These are phyloP conservation scores for Fusarium palustre DNA, from an alignment of 2,329 filamentous ascomycete species.

Conservation along the genomic window DNA sequence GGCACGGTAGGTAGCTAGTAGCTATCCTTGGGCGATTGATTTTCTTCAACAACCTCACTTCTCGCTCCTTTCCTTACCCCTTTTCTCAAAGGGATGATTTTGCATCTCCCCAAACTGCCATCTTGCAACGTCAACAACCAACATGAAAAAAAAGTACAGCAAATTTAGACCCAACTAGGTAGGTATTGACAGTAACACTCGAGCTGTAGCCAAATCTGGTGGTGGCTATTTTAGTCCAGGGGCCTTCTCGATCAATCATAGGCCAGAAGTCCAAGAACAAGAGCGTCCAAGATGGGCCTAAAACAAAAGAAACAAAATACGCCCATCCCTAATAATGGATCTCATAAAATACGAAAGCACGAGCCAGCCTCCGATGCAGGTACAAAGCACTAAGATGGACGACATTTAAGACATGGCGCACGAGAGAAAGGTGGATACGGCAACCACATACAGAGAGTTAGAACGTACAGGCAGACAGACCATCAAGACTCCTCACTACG, in stretches of 20 bases:
- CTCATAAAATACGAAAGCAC: conserved; percentile 45
- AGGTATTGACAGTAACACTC: conserved; percentile 13
- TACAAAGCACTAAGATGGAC: conserved; percentile 33
- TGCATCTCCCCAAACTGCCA: neutral
- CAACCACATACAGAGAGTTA: neutral
- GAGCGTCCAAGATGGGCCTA: conserved; percentile 3
- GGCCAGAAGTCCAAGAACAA: neutral
- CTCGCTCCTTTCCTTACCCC: neutral
- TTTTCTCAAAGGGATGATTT: neutral
- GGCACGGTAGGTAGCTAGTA: too few relatives aligned
- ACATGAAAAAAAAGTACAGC: neutral
- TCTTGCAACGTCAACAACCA: neutral
- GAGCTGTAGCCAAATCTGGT: conserved; percentile 24
- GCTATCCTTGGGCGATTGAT: neutral
- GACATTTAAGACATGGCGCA: conserved; percentile 22
- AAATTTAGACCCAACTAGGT: conserved; percentile 14
- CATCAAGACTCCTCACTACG: neutral
- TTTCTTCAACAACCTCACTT: conserved; percentile 2
- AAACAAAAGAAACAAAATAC: conserved; percentile 15
- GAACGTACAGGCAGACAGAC: neutral
- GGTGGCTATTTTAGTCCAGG: conserved; percentile 34
- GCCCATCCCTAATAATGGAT: conserved; percentile 37
- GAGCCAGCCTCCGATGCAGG: conserved; percentile 45
- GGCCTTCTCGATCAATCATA: conserved; percentile 10
- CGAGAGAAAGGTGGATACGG: conserved; percentile 9